Evolutionary conservation across 441 rosid genomes (phyloP), one percentile per base, ranked within the genome.

Genomic region (Hura crepitans): DNA sequence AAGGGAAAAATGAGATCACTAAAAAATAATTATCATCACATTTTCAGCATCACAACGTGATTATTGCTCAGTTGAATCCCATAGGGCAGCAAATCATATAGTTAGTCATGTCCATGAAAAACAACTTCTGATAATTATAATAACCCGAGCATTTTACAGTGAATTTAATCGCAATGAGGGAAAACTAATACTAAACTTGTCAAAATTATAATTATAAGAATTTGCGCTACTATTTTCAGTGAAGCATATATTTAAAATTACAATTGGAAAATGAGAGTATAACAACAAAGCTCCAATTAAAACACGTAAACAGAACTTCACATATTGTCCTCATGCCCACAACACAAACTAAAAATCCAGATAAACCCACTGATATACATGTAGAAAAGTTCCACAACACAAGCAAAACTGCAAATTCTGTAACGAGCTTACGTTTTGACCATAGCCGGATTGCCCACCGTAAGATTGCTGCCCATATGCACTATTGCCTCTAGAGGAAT

Each of bases 381-480:
- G 6, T 9, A 5, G 23, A 13, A 20, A 39, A 27, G 35, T 1
- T 9, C 47, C 31, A 10, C 57, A 56, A 56, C 15, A 70, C 45
- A 55, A 53, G 54, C 1, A 68, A 69, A 65, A 42, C 23, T 23
- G 12, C 15, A n/a, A 58, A 17, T 20, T 25, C 12, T 8, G 12
- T 7, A 60, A 66, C 13, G 56, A 61, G 74, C 96, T 87, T 77
- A 92, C 98, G 77, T 88, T 89, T 75, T 90, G 96, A 42, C 75
- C 80, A 74, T 88, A 95, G 25, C 92, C 89, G 31, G 97, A 92
- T 79, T 92, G 94, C 0, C 85, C 84, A 59, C 84, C 82, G 65
- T 89, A 91, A 2, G 85, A 58, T 64, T 85, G 90, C 68, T 93
- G 97, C 45, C 97, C 97, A 68, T 85, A 90, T 10, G 89, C 87